Evolutionary conservation across 2,329 filamentous ascomycete genomes (phyloP).

Genomic region (Pseudomassariella vexata): DNA sequence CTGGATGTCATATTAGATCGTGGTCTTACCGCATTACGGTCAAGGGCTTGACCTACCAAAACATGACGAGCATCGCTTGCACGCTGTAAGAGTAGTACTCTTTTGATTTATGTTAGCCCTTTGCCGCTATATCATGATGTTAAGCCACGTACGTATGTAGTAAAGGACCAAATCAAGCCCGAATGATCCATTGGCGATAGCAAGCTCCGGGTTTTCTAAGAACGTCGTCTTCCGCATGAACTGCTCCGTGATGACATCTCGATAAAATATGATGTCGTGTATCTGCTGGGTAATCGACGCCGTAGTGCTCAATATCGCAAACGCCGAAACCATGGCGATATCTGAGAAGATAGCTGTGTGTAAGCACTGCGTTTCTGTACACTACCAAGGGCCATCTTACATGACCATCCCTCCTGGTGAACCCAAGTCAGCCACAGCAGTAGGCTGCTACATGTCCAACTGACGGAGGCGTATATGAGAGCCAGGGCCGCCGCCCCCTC

Average conservation of each 20-base stretch:
- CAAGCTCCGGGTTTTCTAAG: conserved; percentile 16
- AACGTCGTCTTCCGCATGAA: conserved; percentile 11
- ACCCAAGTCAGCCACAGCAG: conserved; percentile 19
- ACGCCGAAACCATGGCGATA: conserved; percentile 16
- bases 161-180: conserved; percentile 18
- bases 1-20: background rate
- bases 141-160: conserved; percentile 16
- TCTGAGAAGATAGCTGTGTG: conserved; percentile 9
- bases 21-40: no score
- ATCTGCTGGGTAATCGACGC: conserved; percentile 18
- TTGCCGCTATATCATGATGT: no score
- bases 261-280: conserved; percentile 14
- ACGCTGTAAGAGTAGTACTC: conserved; percentile 20
- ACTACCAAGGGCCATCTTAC: no score
- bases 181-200: conserved; percentile 18
- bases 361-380: no score
- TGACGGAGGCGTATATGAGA: conserved; percentile 9
- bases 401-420: conserved; percentile 17
- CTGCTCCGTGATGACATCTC: conserved; percentile 12
- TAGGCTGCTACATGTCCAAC: conserved; percentile 8
- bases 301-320: conserved; percentile 14
- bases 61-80: conserved; percentile 20
- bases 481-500: conserved; percentile 11
- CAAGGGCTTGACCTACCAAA: conserved; percentile 11
- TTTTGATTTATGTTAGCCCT: no score